Evolutionary conservation across 1,284 basidiomycete genomes (phyloP).

Genomic region (Schizophyllum commune): DNA sequence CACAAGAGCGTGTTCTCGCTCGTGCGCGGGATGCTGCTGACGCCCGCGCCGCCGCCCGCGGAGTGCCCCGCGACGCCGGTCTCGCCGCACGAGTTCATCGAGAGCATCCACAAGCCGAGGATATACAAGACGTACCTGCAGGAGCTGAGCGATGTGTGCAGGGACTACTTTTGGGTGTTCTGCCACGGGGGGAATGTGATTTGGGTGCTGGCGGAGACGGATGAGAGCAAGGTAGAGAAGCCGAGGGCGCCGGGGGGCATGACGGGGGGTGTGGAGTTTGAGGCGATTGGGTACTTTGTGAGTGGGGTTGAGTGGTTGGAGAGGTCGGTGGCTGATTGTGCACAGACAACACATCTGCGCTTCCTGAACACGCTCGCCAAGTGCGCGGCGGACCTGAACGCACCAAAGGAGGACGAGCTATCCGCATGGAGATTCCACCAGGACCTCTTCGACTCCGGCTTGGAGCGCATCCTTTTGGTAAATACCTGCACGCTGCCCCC

Average conservation of each 20-base stretch:
- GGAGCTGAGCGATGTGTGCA: conserved; percentile 83
- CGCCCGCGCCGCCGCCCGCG: conserved; percentile 64
- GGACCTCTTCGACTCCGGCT: conserved; percentile 81
- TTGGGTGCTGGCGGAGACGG: conserved; percentile 77
- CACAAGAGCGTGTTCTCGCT: conserved; percentile 66
- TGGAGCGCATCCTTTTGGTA: conserved; percentile 78
- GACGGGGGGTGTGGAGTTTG: conserved; percentile 97
- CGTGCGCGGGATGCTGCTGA: conserved; percentile 62
- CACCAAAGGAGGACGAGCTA: conserved; percentile 58
- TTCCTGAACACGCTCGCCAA: conserved; percentile 74
- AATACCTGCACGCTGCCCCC: conserved; percentile 12
- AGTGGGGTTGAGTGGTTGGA: conserved; percentile 19
- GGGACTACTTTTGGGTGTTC: conserved; percentile 99
- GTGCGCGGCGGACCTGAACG: conserved; percentile 52
- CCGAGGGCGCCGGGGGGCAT: conserved; percentile 95
- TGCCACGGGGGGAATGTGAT: conserved; percentile 92
- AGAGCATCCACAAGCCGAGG: conserved; percentile 71
- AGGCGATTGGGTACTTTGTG: conserved; percentile 94
- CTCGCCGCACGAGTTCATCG: conserved; percentile 85
- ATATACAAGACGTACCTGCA: conserved; percentile 89
- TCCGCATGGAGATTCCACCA: conserved; percentile 76
- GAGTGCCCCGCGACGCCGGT: conserved; percentile 59
- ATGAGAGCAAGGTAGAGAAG: conserved; percentile 79
- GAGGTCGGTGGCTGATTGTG: conserved; percentile 9
- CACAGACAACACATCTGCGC: conserved; percentile 76